These are phyloP conservation scores for Pelargonium fulgidum DNA, from an alignment of 441 rosid species.

Conservation along the genomic window DNA sequence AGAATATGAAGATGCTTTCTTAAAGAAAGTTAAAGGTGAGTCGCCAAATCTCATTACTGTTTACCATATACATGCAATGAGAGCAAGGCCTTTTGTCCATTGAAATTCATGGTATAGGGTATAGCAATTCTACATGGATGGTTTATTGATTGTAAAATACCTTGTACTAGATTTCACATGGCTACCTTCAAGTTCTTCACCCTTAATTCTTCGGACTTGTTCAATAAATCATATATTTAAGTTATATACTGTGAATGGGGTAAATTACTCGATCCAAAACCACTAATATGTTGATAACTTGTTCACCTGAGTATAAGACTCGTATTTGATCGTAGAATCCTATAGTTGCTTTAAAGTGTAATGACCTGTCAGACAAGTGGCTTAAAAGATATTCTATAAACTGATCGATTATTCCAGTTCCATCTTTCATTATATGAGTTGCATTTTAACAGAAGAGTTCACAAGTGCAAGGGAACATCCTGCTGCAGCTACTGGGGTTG, in stretches of 20 bases:
- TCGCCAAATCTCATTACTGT: not conserved
- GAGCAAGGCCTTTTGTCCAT: not conserved
- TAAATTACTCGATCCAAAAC: too few relatives aligned
- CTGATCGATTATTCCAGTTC: not conserved
- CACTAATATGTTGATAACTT: too few relatives aligned
- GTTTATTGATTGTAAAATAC: not conserved
- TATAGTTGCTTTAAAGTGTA: too few relatives aligned
- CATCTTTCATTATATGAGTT: not conserved
- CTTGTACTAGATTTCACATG: not conserved
- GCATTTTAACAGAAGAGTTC: slow-evolving; percentile 44
- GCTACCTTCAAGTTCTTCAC: too few relatives aligned
- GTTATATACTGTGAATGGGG: too few relatives aligned
- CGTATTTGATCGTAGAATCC: too few relatives aligned
- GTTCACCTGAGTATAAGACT: too few relatives aligned
- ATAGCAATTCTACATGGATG: not conserved
- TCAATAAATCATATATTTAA: not conserved
- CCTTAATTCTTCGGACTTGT: not conserved
- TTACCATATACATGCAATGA: too few relatives aligned
- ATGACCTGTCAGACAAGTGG: too few relatives aligned
- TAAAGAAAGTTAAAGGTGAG: slow-evolving; percentile 57
- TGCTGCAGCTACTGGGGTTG: slow-evolving; percentile 52
- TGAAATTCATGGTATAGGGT: not conserved
- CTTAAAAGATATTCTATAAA: too few relatives aligned
- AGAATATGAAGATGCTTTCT: slow-evolving; percentile 55
- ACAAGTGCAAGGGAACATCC: slow-evolving; percentile 61